These are phyloP conservation scores for Salix dunnii DNA, from an alignment of 345 rosid species.

Conservation along the genomic window DNA sequence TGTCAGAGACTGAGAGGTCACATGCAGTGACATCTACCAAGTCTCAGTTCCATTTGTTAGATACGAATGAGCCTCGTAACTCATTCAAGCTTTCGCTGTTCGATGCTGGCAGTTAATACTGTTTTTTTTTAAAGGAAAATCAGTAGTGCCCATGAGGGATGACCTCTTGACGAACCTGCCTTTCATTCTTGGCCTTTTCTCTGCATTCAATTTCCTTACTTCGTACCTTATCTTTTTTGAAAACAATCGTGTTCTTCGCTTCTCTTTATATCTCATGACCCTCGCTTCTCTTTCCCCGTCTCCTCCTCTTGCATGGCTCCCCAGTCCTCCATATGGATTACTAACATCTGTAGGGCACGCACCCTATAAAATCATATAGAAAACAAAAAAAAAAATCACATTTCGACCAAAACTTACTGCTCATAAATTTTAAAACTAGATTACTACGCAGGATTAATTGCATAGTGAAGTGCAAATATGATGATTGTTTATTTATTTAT, in stretches of 20 bases:
- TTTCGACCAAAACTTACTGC: too few species aligned
- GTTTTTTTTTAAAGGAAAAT: conserved; percentile 1
- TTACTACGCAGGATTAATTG: too few species aligned
- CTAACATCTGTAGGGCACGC: conserved; percentile 6
- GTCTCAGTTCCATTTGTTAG: neutral
- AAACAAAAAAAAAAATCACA: neutral
- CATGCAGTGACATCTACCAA: too few species aligned
- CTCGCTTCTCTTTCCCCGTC: conserved; percentile 54
- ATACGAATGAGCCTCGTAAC: neutral
- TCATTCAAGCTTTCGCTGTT: neutral
- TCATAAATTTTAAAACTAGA: neutral
- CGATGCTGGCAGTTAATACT: neutral
- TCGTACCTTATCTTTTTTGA: conserved; percentile 71
- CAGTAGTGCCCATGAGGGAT: neutral
- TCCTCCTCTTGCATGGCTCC: conserved; percentile 14
- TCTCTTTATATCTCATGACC: conserved; percentile 55
- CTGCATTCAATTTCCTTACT: conserved; percentile 68
- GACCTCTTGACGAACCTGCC: conserved; percentile 65
- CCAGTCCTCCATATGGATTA: conserved; percentile 6
- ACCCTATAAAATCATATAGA: conserved; percentile 14
- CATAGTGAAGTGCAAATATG: neutral
- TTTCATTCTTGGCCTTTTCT: conserved; percentile 68
- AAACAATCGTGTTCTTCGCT: conserved; percentile 55
- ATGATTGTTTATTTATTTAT: neutral
- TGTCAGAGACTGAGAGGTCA: too few species aligned